These are phyloP conservation scores for Linum usitatissimum DNA, from an alignment of 345 rosid genomes.

Conservation along the genomic window DNA sequence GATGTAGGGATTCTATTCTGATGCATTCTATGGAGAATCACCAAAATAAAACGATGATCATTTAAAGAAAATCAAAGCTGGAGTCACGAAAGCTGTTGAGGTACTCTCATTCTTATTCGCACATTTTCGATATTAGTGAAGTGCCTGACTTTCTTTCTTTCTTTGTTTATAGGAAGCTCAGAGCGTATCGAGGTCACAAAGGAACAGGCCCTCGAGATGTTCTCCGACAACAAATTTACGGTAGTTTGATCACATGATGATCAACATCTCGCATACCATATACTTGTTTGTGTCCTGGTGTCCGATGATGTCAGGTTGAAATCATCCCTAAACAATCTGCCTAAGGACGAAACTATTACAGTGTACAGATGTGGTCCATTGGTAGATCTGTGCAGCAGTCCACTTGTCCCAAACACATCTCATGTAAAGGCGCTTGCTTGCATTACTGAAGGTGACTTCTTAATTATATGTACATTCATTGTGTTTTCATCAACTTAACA, in stretches of 20 bases:
- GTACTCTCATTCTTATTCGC: too few relatives aligned
- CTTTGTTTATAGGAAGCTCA: slow-evolving; percentile 53
- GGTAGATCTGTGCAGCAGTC: slow-evolving; percentile 97
- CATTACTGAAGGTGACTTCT: slow-evolving; percentile 60
- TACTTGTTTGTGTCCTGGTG: background rate
- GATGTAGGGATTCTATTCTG: slow-evolving; percentile 91
- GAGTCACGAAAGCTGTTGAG: slow-evolving; percentile 61
- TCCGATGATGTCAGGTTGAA: slow-evolving; percentile 48
- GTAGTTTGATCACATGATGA: slow-evolving; percentile 30
- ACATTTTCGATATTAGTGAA: too few relatives aligned
- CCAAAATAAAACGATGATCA: slow-evolving; percentile 75
- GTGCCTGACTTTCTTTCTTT: background rate
- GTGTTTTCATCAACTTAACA: slow-evolving; percentile 9
- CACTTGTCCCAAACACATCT: slow-evolving; percentile 96
- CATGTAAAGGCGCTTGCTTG: slow-evolving; percentile 89
- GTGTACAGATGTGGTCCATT: slow-evolving; percentile 95
- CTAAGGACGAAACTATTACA: slow-evolving; percentile 84
- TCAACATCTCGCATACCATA: background rate
- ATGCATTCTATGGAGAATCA: slow-evolving; percentile 84
- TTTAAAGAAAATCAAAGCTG: slow-evolving; percentile 63
- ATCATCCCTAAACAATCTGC: slow-evolving; percentile 75
- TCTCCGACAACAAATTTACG: slow-evolving; percentile 86
- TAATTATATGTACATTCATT: background rate
- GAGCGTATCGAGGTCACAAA: slow-evolving; percentile 91
- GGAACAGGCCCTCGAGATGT: slow-evolving; percentile 79